Percentiles rank a stretch among this genome's conserved stretches.
phyloP scores from a whole-genome alignment of 2,329 filamentous ascomycete species.

The Claviceps humidiphila region DNA sequence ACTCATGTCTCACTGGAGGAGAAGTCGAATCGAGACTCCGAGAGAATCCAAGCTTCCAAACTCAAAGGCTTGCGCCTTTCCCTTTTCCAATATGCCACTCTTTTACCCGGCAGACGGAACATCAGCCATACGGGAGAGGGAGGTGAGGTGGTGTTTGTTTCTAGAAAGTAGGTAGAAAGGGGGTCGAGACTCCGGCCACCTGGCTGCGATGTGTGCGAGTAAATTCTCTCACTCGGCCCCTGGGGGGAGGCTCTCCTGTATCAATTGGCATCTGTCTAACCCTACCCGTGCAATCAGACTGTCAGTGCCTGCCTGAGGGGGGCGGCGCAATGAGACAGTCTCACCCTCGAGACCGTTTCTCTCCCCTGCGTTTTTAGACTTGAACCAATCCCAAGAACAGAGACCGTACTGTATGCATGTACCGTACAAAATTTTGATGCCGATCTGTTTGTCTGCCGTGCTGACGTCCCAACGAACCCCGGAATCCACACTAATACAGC shows the following conservation, averaged over 20 bases:
- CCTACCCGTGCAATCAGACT: no score
- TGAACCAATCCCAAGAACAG: no score
- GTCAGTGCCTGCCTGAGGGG: no score
- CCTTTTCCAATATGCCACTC: conserved; percentile 1
- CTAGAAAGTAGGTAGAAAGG: background rate
- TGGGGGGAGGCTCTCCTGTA: background rate
- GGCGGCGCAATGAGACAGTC: no score
- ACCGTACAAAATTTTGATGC: no score
- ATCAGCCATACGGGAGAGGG: conserved; percentile 2
- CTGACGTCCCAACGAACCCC: no score
- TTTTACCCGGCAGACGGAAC: background rate
- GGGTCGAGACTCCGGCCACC: background rate
- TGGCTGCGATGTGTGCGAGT: background rate
- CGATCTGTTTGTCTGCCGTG: no score
- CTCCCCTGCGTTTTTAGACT: no score
- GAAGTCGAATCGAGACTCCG: background rate
- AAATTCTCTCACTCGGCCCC: background rate
- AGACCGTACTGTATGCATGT: no score
- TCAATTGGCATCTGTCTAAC: background rate
- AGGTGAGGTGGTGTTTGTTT: background rate
- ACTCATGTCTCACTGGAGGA: background rate
- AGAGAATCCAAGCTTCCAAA: background rate
- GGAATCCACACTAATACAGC: no score
- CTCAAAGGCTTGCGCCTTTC: background rate
- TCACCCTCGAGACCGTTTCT: no score